Base-by-base conservation (phyloP, 2,329 filamentous ascomycete species). In the Sordariomycetes sp. region DNA sequence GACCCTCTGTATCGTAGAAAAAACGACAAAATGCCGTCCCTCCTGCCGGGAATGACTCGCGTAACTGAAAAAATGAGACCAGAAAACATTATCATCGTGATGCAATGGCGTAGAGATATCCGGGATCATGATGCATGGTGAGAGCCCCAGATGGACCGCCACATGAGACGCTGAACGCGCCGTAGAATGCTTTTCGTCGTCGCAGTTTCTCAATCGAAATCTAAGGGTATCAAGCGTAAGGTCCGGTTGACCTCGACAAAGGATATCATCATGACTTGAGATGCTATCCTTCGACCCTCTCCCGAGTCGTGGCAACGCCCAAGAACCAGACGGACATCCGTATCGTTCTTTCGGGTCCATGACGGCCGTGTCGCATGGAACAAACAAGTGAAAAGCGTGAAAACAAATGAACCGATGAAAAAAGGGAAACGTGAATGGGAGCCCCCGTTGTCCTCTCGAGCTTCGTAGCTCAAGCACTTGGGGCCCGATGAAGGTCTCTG, bases 1-100 rank as follows among this genome's bases (percentile, higher is more conserved):
- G 70, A 73, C 69, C 69, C 67, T 72, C 45, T 57, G 69, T 73
- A 70, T 70, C 65, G 67, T 70, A 64, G 66, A 67, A 66, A 68
- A 57, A 57, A 56, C 50, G 59, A 57, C 50, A 71, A 70, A 69
- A 69, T 69, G 65, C 68, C 69, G 65, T 67, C 48, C 48, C 50
- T 63, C 62, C 65, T 64, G 64, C 60, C 62, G 63, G 64, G 64
- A 62, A 66, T 45, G 67, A 65, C 67, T 67, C 63, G 64, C 70
- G 67, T 71, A 70, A 72, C 72, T 71, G 69, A 70, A 51, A 51
- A 56, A 52, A 56, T 56, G 55, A 52, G 55, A 56, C 55, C 48
- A 48, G 55, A 56, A 56, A 56, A 56, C 55, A 56, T 56, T 52
- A 56, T 56, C 55, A 22, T 56, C 48, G 55, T 56, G 55, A 56